Evolutionary conservation across 495 filamentous ascomycete genomes (phyloP), one percentile per base, ranked within the genome.

Genomic region (Penicillium samsonianum): DNA sequence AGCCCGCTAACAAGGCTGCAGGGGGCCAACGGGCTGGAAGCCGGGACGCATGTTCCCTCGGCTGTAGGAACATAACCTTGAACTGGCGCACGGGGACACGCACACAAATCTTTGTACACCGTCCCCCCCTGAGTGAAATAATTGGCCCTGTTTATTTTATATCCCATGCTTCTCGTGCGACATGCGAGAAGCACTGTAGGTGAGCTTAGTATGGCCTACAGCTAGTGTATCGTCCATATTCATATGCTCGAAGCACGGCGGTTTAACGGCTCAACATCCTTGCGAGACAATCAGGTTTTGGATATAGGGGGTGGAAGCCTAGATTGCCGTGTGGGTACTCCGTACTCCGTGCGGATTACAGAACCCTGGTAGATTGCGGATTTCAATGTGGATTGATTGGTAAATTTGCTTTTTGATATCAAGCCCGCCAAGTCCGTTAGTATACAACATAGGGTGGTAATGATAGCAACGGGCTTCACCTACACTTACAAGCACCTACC

Each of bases 61-160:
- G 50, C 58, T 53, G 51, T 48, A 63, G 60, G 60, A 51, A 53
- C 61, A 63, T 60, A 58, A 49, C 59, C 59, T 61, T 61, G 52
- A 38, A 43, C 37, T 16, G 20, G 41, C 52, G 35, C 52, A 59
- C 52, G 50, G 51, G 42, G 30, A 42, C 35, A 43, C 10, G 8
- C 20, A 50, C 30, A 14, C 45, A n/a, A 14, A 19, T 20, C 28
- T 40, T 42, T 50, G n/a, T 37, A 45, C 42, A 61, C 41, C 51
- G 44, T 35, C 19, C 11, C 30, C 30, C 26, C 45, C n/a, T 3
- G 28, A 28, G 44, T 25, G 25, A 20, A 33, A 20, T 12, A 6
- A 48, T 31, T 48, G 45, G 17, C 16, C 20, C 14, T 10, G 25
- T 30, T 31, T 33, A 48, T 31, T 52, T 17, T 52, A 41, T 52